These are phyloP conservation scores for Bipolaris victoriae DNA, from an alignment of 2,329 filamentous ascomycete species.

Conservation along the genomic window DNA sequence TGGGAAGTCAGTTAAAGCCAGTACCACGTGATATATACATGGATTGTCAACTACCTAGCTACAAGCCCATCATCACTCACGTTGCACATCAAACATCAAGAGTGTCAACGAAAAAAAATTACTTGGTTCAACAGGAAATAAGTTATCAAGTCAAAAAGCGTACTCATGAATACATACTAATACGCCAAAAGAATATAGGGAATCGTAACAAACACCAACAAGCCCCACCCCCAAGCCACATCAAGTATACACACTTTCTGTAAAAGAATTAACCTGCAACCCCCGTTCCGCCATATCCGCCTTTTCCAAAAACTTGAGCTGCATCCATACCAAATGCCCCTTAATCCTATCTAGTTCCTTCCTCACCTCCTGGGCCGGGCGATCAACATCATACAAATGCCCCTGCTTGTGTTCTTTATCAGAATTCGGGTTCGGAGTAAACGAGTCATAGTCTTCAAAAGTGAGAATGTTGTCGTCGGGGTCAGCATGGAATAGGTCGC, in stretches of 20 bases:
- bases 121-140: too few relatives aligned
- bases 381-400: slow-evolving; percentile 81
- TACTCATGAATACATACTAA: not conserved
- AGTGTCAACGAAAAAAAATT: too few relatives aligned
- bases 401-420: slow-evolving; percentile 72
- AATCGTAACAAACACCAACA: not conserved
- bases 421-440: slow-evolving; percentile 61
- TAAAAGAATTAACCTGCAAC: slow-evolving; percentile 82
- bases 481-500: slow-evolving; percentile 84
- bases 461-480: slow-evolving; percentile 88
- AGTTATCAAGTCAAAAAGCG: too few relatives aligned
- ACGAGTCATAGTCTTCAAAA: slow-evolving; percentile 87
- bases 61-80: too few relatives aligned
- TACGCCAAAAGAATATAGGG: not conserved
- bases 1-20: too few relatives aligned
- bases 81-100: too few relatives aligned
- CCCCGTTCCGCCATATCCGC: slow-evolving; percentile 90
- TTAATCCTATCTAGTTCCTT: slow-evolving; percentile 78
- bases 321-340: slow-evolving; percentile 95
- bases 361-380: slow-evolving; percentile 68
- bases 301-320: slow-evolving; percentile 82
- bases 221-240: too few relatives aligned
- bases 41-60: too few relatives aligned
- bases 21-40: too few relatives aligned
- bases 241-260: slow-evolving; percentile 81